phyloP scores from a whole-genome alignment of 1,284 basidiomycete genomes.

The Cerioporus squamosus region DNA sequence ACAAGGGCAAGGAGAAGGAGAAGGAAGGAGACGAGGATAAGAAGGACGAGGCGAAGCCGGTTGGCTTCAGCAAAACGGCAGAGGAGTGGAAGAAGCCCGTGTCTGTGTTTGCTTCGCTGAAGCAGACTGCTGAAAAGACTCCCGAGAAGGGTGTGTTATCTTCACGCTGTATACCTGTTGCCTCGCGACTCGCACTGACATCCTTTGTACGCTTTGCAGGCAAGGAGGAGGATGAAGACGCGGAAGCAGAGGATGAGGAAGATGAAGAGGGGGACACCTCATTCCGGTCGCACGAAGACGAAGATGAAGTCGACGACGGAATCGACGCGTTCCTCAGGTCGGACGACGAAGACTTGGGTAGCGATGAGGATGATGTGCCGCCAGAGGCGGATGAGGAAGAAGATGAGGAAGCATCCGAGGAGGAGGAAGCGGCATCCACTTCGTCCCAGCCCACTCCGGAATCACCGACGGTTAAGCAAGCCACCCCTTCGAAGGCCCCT shows the following conservation, averaged over 20 bases:
- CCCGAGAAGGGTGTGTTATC: constrained; percentile 6
- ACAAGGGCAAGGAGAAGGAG: constrained; percentile 22
- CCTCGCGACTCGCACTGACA: not conserved
- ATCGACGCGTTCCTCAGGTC: constrained; percentile 24
- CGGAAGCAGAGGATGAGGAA: constrained; percentile 23
- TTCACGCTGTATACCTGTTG: not conserved
- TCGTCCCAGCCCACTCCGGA: constrained; percentile 30
- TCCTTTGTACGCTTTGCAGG: not conserved
- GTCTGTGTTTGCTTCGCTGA: constrained; percentile 25
- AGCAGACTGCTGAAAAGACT: constrained; percentile 5
- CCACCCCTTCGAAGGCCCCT: not conserved
- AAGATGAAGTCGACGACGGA: constrained; percentile 26
- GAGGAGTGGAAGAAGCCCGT: constrained; percentile 26
- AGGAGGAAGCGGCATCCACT: constrained; percentile 29
- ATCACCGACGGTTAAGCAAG: constrained; percentile 17
- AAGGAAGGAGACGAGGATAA: not conserved
- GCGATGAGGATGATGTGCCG: constrained; percentile 38
- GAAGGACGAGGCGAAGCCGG: not conserved
- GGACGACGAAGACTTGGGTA: constrained; percentile 31
- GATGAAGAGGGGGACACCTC: constrained; percentile 26
- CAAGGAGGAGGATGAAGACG: constrained; percentile 22
- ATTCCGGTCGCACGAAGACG: constrained; percentile 21
- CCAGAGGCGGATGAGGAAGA: constrained; percentile 31
- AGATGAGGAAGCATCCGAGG: constrained; percentile 36
- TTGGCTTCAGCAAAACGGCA: constrained; percentile 16